Conservation (phyloP, 2,329 filamentous ascomycete species). For the Fusarium beomiforme region DNA sequence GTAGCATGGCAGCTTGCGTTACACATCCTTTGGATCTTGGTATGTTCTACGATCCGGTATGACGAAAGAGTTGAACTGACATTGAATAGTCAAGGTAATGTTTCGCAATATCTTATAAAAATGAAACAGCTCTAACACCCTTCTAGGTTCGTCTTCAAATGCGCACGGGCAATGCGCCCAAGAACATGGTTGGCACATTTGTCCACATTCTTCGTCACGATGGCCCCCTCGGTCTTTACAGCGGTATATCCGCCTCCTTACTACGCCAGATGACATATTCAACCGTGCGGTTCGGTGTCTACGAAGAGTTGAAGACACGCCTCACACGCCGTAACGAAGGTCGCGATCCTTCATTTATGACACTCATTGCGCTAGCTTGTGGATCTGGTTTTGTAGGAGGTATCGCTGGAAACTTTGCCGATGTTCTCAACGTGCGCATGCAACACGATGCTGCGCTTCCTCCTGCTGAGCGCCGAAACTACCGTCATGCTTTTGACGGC, state of each 20-base stretch:
- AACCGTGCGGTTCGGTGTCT: conserved; percentile 94
- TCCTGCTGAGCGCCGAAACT: conserved; percentile 79
- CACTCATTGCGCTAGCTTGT: conserved; percentile 85
- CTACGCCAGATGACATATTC: conserved; percentile 96
- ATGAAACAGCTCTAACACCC: conserved; percentile 9
- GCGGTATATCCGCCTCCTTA: conserved; percentile 89
- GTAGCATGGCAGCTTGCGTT: conserved; percentile 88
- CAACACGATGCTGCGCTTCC: conserved; percentile 89
- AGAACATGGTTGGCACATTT: conserved; percentile 87
- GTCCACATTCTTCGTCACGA: conserved; percentile 80
- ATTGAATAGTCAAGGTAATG: conserved; percentile 60
- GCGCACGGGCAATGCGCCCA: conserved; percentile 77
- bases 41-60: conserved; percentile 57
- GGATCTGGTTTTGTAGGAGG: conserved; percentile 89
- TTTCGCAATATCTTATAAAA: background rate
- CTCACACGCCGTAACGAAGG: conserved; percentile 58
- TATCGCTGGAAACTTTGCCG: conserved; percentile 90
- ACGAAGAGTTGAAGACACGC: conserved; percentile 87
- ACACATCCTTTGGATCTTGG: conserved; percentile 94
- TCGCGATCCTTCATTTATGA: conserved; percentile 71
- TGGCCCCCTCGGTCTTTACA: conserved; percentile 85
- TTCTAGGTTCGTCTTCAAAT: conserved; percentile 86
- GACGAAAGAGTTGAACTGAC: conserved; percentile 33
- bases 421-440: conserved; percentile 98
- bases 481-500: conserved; percentile 88